These are phyloP conservation scores for Acanthamoeba polyphaga DNA, from an alignment of 208 protist genomes.

Conservation along the genomic window DNA sequence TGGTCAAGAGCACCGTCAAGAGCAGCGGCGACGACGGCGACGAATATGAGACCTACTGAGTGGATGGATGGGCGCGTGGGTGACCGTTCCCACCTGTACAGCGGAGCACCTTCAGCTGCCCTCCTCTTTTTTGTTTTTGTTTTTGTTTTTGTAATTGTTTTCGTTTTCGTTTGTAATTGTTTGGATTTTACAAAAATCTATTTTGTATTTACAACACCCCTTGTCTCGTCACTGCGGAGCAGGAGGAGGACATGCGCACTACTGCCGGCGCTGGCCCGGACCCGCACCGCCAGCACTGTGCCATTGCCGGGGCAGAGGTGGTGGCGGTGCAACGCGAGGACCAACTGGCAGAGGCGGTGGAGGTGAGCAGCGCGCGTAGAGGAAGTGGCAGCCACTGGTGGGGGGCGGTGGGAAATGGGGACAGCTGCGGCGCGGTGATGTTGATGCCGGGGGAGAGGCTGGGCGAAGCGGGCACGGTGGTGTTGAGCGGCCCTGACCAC, in stretches of 20 bases:
- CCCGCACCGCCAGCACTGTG: too few relatives aligned
- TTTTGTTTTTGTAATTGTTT: too few relatives aligned
- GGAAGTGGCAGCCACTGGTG: not conserved
- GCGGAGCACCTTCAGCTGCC: not conserved
- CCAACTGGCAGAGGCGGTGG: not conserved
- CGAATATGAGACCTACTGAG: slow-evolving; percentile 69
- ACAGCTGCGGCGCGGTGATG: not conserved
- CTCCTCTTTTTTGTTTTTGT: too few relatives aligned
- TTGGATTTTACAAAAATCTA: too few relatives aligned
- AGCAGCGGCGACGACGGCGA: slow-evolving; percentile 13
- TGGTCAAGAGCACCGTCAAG: not conserved
- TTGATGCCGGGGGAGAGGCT: not conserved
- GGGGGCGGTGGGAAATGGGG: not conserved
- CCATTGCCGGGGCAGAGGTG: not conserved
- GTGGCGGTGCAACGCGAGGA: not conserved
- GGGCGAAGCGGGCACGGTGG: not conserved
- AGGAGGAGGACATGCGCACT: too few relatives aligned
- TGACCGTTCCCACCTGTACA: not conserved
- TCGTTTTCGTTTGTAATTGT: too few relatives aligned
- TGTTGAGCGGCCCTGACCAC: slow-evolving; percentile 30
- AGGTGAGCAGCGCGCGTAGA: not conserved
- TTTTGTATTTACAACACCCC: too few relatives aligned
- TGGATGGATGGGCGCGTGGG: too few relatives aligned
- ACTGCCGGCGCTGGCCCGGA: too few relatives aligned
- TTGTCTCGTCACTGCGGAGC: too few relatives aligned